Evolutionary conservation across 129 eudicot species (phyloP).

Genomic region (Silybum marianum): DNA sequence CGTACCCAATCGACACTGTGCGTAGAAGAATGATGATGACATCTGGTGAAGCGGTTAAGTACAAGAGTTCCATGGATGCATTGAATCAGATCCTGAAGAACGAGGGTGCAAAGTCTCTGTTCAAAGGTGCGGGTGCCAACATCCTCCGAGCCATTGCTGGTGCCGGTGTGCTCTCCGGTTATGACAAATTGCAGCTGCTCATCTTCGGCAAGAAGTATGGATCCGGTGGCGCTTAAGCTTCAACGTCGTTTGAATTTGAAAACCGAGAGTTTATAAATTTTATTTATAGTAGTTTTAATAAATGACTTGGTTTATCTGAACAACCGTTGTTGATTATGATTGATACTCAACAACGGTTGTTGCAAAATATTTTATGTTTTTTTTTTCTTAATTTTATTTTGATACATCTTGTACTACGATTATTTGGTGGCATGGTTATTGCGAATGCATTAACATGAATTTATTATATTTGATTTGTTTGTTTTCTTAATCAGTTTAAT

Average conservation of each 20-base stretch:
- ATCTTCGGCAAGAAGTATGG: slow-evolving; percentile 71
- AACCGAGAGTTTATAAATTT: neutral
- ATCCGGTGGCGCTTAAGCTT: slow-evolving; percentile 55
- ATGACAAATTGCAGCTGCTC: slow-evolving; percentile 64
- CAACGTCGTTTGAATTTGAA: neutral
- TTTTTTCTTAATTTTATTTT: neutral
- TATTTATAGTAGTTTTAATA: slow-evolving; percentile 21
- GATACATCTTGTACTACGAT: slow-evolving; percentile 11
- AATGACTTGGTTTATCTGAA: slow-evolving; percentile 14
- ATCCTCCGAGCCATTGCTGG: slow-evolving; percentile 72
- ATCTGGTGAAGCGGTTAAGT: slow-evolving; percentile 74
- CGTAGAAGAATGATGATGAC: slow-evolving; percentile 93
- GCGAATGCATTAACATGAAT: neutral
- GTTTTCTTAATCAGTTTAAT: neutral
- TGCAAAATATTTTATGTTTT: neutral
- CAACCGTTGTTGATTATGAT: neutral
- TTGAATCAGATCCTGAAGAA: slow-evolving; percentile 53
- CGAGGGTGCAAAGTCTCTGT: slow-evolving; percentile 61
- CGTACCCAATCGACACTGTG: slow-evolving; percentile 76
- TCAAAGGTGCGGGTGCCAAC: slow-evolving; percentile 73
- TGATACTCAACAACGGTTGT: neutral
- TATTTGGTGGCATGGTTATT: slow-evolving; percentile 6
- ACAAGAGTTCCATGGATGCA: slow-evolving; percentile 68
- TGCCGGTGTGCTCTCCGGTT: slow-evolving; percentile 76
- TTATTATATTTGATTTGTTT: neutral